These are phyloP conservation scores for Globisporangium barbulae DNA, from an alignment of 352 stramenopile species.

Conservation along the genomic window DNA sequence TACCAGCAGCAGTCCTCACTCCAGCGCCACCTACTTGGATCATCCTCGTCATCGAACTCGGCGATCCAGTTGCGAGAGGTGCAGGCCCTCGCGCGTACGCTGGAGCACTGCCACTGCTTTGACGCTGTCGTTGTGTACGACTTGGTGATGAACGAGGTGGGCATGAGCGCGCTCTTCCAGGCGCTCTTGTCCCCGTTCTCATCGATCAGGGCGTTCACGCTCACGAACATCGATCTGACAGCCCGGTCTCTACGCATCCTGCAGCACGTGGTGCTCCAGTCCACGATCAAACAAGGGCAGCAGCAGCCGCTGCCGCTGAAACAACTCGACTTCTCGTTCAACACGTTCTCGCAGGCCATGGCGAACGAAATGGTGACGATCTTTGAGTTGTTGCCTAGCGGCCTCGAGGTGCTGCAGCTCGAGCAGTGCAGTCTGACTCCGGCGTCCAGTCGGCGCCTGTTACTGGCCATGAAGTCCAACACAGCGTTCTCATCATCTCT, in stretches of 20 bases:
- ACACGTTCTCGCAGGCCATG: constrained; percentile 52
- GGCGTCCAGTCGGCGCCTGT: constrained; percentile 30
- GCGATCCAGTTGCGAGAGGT: constrained; percentile 38
- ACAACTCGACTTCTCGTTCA: constrained; percentile 65
- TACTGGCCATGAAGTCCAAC: constrained; percentile 44
- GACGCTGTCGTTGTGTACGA: constrained; percentile 49
- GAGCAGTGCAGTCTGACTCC: constrained; percentile 44
- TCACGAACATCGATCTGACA: constrained; percentile 50
- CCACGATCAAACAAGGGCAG: constrained; percentile 34
- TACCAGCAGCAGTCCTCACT: constrained; percentile 22
- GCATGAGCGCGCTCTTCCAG: constrained; percentile 49
- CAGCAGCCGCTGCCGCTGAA: constrained; percentile 28
- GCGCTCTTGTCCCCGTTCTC: constrained; percentile 36
- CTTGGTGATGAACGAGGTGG: constrained; percentile 35
- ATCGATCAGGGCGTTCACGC: constrained; percentile 32
- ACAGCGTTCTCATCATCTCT: constrained; percentile 43
- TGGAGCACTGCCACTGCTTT: constrained; percentile 41
- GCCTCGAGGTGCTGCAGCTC: constrained; percentile 55
- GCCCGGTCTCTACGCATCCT: constrained; percentile 37
- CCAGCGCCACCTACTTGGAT: background rate
- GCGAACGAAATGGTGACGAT: constrained; percentile 41
- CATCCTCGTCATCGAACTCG: background rate
- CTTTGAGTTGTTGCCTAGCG: constrained; percentile 40
- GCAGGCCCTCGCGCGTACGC: constrained; percentile 37
- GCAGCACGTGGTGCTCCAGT: constrained; percentile 54